These are phyloP conservation scores for Aulographum hederae DNA, from an alignment of 2,329 filamentous ascomycete genomes.

Conservation along the genomic window DNA sequence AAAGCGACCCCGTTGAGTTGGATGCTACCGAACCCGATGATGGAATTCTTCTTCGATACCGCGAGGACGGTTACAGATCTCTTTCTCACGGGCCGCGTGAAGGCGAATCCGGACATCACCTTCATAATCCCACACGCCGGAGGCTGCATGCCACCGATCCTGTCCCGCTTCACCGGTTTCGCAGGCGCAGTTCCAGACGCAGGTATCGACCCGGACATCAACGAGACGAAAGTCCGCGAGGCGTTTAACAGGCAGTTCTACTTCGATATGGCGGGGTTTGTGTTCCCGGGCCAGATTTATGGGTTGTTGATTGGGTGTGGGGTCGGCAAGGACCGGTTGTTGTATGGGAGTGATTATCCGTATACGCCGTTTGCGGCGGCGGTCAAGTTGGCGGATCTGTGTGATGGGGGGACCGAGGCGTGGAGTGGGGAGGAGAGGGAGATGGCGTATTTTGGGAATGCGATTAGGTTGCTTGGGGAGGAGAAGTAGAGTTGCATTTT, in stretches of 20 bases:
- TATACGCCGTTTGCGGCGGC: constrained; percentile 25
- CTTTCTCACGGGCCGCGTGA: constrained; percentile 28
- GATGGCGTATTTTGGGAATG: too few relatives aligned
- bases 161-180: constrained; percentile 25
- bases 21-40: constrained; percentile 24
- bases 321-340: constrained; percentile 17
- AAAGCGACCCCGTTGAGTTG: constrained; percentile 17
- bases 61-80: constrained; percentile 29
- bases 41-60: constrained; percentile 37
- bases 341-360: constrained; percentile 37
- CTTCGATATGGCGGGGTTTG: constrained; percentile 34
- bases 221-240: constrained; percentile 12
- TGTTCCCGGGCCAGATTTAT: constrained; percentile 30
- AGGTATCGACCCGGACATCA: constrained; percentile 10
- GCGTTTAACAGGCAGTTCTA: constrained; percentile 25
- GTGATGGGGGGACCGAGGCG: too few relatives aligned
- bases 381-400: constrained; percentile 17
- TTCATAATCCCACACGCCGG: constrained; percentile 32
- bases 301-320: constrained; percentile 26
- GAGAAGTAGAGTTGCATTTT: too few relatives aligned
- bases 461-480: too few relatives aligned
- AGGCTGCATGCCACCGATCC: constrained; percentile 24
- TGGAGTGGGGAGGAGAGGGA: too few relatives aligned
- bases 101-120: constrained; percentile 25
- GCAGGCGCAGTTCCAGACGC: constrained; percentile 13